phyloP scores from a whole-genome alignment of 768 basidiomycete genomes.

The Sporobolomyces phaffii region DNA sequence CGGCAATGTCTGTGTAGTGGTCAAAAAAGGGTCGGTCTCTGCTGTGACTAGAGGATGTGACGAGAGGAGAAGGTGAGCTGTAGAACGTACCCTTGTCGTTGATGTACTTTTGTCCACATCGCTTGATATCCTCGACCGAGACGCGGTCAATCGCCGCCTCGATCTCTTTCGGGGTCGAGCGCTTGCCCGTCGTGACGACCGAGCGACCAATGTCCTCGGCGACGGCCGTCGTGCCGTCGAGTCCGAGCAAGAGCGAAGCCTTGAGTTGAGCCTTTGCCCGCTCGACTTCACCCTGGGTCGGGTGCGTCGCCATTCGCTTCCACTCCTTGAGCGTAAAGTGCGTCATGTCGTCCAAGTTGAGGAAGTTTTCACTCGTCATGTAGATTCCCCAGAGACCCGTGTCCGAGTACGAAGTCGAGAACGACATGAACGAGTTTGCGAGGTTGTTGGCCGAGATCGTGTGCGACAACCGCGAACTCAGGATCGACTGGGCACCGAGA shows the following conservation, averaged over 20 bases:
- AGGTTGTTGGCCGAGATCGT: slow-evolving; percentile 88
- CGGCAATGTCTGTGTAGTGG: slow-evolving; percentile 36
- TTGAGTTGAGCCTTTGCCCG: slow-evolving; percentile 98
- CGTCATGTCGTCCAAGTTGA: slow-evolving; percentile 83
- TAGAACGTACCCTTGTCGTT: slow-evolving; percentile 52
- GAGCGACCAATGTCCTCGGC: slow-evolving; percentile 99
- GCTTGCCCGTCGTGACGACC: slow-evolving; percentile 83
- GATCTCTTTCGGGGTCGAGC: slow-evolving; percentile 86
- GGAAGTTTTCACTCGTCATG: slow-evolving; percentile 65
- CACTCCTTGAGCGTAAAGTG: slow-evolving; percentile 75
- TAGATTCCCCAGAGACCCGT: slow-evolving; percentile 99
- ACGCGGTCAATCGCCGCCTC: slow-evolving; percentile 89
- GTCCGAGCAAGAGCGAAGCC: slow-evolving; percentile 76
- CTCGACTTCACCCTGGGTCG: slow-evolving; percentile 56
- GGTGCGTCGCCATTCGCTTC: slow-evolving; percentile 81
- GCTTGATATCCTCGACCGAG: slow-evolving; percentile 77
- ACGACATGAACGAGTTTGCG: slow-evolving; percentile 98
- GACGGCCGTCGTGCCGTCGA: slow-evolving; percentile 93
- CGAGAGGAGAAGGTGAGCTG: no score
- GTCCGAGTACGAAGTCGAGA: slow-evolving; percentile 97
- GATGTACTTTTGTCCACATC: slow-evolving; percentile 90
- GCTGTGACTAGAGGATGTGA: not conserved
- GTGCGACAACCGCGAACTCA: slow-evolving; percentile 84
- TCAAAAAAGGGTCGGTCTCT: slow-evolving; percentile 27
- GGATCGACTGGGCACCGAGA: slow-evolving; percentile 78